Percentiles rank a stretch among this genome's conserved stretches.
Conservation (phyloP, 352 stramenopile species). For the Pythium diclinum region DNA sequence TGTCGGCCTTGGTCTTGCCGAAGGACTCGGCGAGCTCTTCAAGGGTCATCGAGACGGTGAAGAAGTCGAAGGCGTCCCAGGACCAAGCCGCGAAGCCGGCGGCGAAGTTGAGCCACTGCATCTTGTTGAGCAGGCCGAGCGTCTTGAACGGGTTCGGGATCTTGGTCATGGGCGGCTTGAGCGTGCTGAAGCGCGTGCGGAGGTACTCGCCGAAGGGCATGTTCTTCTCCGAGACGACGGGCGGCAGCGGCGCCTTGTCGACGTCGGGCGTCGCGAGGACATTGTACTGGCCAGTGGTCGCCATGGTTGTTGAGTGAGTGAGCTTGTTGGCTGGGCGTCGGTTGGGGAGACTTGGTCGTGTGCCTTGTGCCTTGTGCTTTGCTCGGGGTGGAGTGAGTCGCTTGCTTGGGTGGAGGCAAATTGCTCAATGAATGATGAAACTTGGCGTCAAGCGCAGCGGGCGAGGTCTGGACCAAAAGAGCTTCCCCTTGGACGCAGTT, state of each 20-base stretch:
- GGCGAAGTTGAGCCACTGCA: slow-evolving; percentile 1
- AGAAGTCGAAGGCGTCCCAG: slow-evolving; percentile 58
- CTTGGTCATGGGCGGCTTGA: slow-evolving; percentile 28
- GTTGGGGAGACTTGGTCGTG: too few species aligned
- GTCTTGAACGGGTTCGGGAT: neutral
- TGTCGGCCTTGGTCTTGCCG: slow-evolving; percentile 36
- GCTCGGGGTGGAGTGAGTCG: too few species aligned
- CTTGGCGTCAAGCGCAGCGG: too few species aligned
- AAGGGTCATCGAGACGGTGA: slow-evolving; percentile 50
- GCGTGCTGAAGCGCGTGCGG: slow-evolving; percentile 26
- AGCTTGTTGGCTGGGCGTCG: too few species aligned
- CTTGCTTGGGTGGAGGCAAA: neutral
- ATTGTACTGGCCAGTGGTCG: neutral
- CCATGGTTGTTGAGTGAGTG: too few species aligned
- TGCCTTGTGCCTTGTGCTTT: too few species aligned
- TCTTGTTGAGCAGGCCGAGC: slow-evolving; percentile 29
- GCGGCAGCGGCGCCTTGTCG: neutral
- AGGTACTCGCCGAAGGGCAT: slow-evolving; percentile 38
- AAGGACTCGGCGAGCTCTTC: slow-evolving; percentile 44
- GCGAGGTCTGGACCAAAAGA: too few species aligned
- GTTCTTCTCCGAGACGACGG: slow-evolving; percentile 1
- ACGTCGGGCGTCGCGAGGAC: neutral
- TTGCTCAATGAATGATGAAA: too few species aligned
- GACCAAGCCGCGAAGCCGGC: slow-evolving; percentile 37
- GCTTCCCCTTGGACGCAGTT: too few species aligned